Conservation (phyloP, 2,329 filamentous ascomycete genomes). For the Lachnum nothofagi region DNA sequence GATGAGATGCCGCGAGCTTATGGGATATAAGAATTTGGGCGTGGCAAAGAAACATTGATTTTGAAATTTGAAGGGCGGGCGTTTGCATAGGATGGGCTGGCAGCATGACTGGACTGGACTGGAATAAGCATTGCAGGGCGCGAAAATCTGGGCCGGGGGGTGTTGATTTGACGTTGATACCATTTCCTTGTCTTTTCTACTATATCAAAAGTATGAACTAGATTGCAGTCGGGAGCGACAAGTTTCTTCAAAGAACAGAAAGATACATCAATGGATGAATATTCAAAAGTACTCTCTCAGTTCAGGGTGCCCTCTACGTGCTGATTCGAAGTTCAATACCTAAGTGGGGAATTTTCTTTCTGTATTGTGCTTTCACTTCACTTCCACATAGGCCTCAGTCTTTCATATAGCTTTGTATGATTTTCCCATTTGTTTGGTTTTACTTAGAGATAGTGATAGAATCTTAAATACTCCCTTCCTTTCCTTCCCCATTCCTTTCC, state of each 20-base stretch:
- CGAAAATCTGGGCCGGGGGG: not conserved
- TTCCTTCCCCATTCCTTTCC: no score
- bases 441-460: no score
- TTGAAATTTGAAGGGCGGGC: not conserved
- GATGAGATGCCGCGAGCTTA: not conserved
- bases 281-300: no score
- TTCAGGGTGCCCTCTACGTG: no score
- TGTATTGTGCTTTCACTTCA: no score
- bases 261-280: not conserved
- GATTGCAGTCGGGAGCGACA: not conserved
- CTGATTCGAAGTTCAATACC: no score
- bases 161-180: not conserved
- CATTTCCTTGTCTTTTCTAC: not conserved
- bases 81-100: constrained; percentile 4
- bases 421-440: no score
- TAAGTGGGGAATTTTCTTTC: no score
- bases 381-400: no score
- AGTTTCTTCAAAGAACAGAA: not conserved
- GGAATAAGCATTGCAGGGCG: constrained; percentile 6
- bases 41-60: not conserved
- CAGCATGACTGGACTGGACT: no score
- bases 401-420: no score
- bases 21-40: not conserved
- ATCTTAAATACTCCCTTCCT: no score
- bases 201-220: not conserved